Base-by-base conservation (phyloP, 257 asterid genomes). In the Voacanga thouarsii region DNA sequence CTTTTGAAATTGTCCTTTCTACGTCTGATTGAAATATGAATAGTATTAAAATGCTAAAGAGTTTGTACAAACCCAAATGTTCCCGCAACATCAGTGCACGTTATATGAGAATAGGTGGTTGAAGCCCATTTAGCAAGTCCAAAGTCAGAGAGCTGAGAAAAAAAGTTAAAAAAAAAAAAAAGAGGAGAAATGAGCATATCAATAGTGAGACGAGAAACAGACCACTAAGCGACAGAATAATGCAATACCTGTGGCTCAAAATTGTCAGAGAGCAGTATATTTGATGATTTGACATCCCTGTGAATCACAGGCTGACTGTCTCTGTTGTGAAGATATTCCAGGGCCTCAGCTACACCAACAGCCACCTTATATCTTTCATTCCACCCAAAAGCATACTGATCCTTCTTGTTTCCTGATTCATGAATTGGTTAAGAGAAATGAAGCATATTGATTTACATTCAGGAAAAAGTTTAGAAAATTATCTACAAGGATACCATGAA, bases 71-170 rank as follows among this genome's bases (percentile, higher is more conserved):
- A 92, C 98, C 99, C 99, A 8, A 95, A 95, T 43, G 99, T 95
- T 75, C 99, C 99, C 12, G 97, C 94, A 53, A 95, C 97, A 80
- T 95, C 96, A 0, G 91, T 80, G 89, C 94, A 91, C 10, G 98
- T 90, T 56, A 87, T 87, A 86, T 89, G 92, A 81, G 97, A 81
- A 59, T 96, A 90, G 78, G 91, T 80, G 6, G 93, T 71, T 11
- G 96, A 86, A 53, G 99, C 96, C 98, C 98, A 91, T 82, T 93
- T 93, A 69, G 99, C 98, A 79, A 95, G 97, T 57, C 99, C 99
- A 59, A 95, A 95, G 69, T 95, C 99, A 4, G 98, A 95, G 63
- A 95, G 94, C 99, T 95, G 92, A 73, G 73, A 84, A 41, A 65
- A 23, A 57, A 53, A 37, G n/a, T n/a, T n/a, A 33, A 67, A 45